Percentiles rank a stretch among this genome's conserved stretches.
phyloP scores from a whole-genome alignment of 306 rosid species.

The Geum urbanum region DNA sequence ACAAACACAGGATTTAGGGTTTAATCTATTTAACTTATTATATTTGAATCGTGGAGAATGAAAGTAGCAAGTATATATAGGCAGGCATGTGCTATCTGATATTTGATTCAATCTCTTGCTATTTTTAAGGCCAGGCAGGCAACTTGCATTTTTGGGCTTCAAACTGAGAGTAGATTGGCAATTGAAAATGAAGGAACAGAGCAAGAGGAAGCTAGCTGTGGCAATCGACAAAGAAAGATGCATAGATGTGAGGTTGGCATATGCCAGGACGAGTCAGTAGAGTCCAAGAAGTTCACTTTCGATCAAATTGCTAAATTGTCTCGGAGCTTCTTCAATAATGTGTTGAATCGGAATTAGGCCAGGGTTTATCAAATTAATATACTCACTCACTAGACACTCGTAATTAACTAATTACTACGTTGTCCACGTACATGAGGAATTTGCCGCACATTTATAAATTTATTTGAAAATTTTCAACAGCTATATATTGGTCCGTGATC shows the following conservation, averaged over 20 bases:
- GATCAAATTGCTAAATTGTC: slow-evolving; percentile 6
- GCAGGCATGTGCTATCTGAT: too few species aligned
- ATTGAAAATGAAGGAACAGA: slow-evolving; percentile 15
- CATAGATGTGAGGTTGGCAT: slow-evolving; percentile 36
- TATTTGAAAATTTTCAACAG: too few species aligned
- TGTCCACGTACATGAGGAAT: too few species aligned
- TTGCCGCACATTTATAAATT: too few species aligned
- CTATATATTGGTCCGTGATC: too few species aligned
- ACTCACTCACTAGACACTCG: background rate
- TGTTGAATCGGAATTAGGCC: background rate
- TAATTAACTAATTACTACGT: background rate
- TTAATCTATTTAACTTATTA: background rate
- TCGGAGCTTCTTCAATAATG: background rate
- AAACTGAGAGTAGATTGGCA: background rate
- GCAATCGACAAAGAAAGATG: slow-evolving; percentile 45
- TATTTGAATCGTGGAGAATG: background rate
- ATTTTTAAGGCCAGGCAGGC: background rate
- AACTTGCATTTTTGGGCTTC: background rate
- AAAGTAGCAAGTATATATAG: background rate
- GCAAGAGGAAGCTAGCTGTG: slow-evolving; percentile 28
- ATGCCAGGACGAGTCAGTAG: slow-evolving; percentile 29
- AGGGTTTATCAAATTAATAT: background rate
- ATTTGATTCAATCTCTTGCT: background rate
- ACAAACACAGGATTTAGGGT: background rate
- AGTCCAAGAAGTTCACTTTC: slow-evolving; percentile 23